Evolutionary conservation across 2,329 filamentous ascomycete species (phyloP), one percentile per base, ranked within the genome.

Genomic region (Fusarium illudens): DNA sequence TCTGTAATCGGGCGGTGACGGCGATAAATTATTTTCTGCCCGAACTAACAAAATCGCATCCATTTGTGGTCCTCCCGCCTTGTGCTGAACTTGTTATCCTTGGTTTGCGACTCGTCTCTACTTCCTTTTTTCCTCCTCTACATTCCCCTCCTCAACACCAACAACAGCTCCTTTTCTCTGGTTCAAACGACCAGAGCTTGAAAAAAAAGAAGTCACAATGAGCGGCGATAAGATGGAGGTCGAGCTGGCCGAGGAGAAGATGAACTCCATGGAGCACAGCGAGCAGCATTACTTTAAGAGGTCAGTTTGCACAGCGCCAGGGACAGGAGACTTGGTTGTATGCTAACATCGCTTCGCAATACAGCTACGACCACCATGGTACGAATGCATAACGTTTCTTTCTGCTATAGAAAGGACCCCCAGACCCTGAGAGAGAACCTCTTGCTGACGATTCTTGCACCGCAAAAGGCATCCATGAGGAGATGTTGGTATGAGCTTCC

Each of bases 281-380:
- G 96, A 99, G 86, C 94, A 96, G 81, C 96, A 98, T 82, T 99
- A 98, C 86, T 98, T 98, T 85, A 98, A 97, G 84, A 97, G 94
- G 94, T 96, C 64, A 67, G 74, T 79, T 62, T 65, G 30, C 48
- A 49, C 34, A 33, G n/a, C 33, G 22, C 27, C 19, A 8, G 11
- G 44, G 29, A 25, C n/a, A 30, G 50, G 17, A 70, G 25, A 52
- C 44, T 37, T 27, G 37, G 30, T 48, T 44, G 42, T 55, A 65
- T 76, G 75, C 80, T 85, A 73, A 85, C 75, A 60, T 60, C 50
- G 55, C 52, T 54, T 65, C 58, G 68, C 58, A 19, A 56, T 53
- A 71, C 79, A 97, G 94, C 82, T 98, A 98, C 81, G 97, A 98
- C 81, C 96, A 98, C 83, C 95, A 98, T 87, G 95, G 94, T 94